Evolutionary conservation across 2,329 filamentous ascomycete genomes (phyloP).

Genomic region (Calonectria pseudoturangicola): DNA sequence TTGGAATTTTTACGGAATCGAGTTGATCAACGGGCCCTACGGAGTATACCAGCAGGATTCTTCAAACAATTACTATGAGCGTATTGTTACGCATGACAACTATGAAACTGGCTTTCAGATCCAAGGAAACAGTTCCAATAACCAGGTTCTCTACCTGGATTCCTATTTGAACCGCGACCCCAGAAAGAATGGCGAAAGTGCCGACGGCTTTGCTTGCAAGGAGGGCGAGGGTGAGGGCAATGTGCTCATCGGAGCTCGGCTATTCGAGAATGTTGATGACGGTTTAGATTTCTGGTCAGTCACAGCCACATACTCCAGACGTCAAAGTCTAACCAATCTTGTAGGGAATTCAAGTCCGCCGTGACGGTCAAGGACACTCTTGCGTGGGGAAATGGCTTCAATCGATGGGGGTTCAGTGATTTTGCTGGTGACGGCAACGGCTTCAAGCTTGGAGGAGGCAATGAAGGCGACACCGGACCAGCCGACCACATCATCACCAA

Average conservation of each 20-base stretch:
- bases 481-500: slow-evolving; percentile 67
- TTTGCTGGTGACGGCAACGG: slow-evolving; percentile 69
- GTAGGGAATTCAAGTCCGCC: slow-evolving; percentile 61
- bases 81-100: slow-evolving; percentile 59
- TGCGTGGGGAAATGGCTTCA: slow-evolving; percentile 68
- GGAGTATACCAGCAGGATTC: slow-evolving; percentile 59
- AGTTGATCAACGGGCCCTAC: slow-evolving; percentile 59
- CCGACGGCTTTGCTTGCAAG: slow-evolving; percentile 70
- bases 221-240: slow-evolving; percentile 68
- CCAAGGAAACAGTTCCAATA: slow-evolving; percentile 57
- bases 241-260: slow-evolving; percentile 64
- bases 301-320: background rate
- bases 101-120: slow-evolving; percentile 61
- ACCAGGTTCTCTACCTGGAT: slow-evolving; percentile 63
- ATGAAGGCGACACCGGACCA: slow-evolving; percentile 59
- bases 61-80: slow-evolving; percentile 60
- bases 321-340: background rate
- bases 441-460: slow-evolving; percentile 66
- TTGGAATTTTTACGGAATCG: slow-evolving; percentile 64
- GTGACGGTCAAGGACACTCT: slow-evolving; percentile 66
- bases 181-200: slow-evolving; percentile 71
- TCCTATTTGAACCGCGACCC: slow-evolving; percentile 66
- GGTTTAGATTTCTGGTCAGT: slow-evolving; percentile 57
- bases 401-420: slow-evolving; percentile 64
- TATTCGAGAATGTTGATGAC: slow-evolving; percentile 72